Percentiles rank a stretch among this genome's conserved stretches.
phyloP scores from a whole-genome alignment of 2,329 filamentous ascomycete genomes.

The Pseudomassariella vexata region DNA sequence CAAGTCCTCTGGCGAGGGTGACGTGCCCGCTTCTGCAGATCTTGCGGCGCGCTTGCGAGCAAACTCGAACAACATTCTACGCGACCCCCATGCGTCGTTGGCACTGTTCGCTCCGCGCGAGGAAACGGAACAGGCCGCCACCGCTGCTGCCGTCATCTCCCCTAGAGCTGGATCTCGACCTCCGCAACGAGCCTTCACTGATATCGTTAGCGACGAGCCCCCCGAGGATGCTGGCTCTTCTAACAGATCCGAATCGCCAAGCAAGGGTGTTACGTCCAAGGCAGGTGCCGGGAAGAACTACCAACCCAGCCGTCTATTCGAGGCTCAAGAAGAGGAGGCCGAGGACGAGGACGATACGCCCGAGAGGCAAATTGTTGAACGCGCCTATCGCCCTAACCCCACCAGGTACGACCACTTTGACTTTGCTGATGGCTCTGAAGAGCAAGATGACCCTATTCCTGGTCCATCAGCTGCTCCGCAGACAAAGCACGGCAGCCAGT shows the following conservation, averaged over 20 bases:
- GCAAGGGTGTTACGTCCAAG: slow-evolving; percentile 21
- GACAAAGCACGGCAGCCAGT: slow-evolving; percentile 66
- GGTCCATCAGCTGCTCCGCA: slow-evolving; percentile 37
- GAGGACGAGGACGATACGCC: slow-evolving; percentile 35
- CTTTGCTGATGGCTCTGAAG: slow-evolving; percentile 61
- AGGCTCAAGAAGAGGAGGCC: slow-evolving; percentile 44
- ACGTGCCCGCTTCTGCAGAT: slow-evolving; percentile 28
- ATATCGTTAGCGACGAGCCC: slow-evolving; percentile 60
- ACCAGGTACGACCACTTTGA: slow-evolving; percentile 84
- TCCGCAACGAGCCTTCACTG: slow-evolving; percentile 62
- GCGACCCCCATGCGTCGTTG: slow-evolving; percentile 65
- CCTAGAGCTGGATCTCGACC: slow-evolving; percentile 57
- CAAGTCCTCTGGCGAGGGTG: slow-evolving; percentile 37
- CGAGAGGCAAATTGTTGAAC: slow-evolving; percentile 34
- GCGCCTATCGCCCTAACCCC: slow-evolving; percentile 59
- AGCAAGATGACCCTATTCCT: slow-evolving; percentile 39
- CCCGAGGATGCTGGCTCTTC: slow-evolving; percentile 28
- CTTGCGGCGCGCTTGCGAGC: slow-evolving; percentile 39
- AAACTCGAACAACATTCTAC: slow-evolving; percentile 47
- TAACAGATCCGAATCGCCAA: slow-evolving; percentile 28
- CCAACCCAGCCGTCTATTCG: slow-evolving; percentile 58
- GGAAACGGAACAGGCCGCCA: slow-evolving; percentile 44
- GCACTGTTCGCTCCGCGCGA: slow-evolving; percentile 70
- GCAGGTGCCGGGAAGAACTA: slow-evolving; percentile 32
- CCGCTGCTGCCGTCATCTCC: slow-evolving; percentile 45